Evolutionary conservation across 306 rosid species (phyloP).

Genomic region (Trifolium repens): DNA sequence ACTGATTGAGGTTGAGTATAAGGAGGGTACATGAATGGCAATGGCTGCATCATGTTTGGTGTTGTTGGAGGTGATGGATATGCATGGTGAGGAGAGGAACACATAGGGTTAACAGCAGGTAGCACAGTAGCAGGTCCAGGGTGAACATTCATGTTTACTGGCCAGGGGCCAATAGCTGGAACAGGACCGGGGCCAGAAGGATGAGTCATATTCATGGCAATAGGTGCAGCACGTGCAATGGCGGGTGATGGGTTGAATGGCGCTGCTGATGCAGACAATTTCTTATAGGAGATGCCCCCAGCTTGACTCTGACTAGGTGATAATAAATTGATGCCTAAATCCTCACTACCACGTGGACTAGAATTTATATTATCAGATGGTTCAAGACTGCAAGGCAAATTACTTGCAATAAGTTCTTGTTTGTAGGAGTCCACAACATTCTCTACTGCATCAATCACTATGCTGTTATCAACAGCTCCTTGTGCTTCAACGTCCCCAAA

Average conservation of each 20-base stretch:
- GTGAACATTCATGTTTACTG: constrained; percentile 86
- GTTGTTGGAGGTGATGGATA: constrained; percentile 93
- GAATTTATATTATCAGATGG: constrained; percentile 50
- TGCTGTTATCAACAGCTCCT: constrained; percentile 50
- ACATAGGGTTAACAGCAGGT: constrained; percentile 57
- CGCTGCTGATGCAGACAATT: constrained; percentile 94
- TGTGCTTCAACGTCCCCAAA: constrained; percentile 49
- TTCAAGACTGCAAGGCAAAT: constrained; percentile 56
- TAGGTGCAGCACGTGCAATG: constrained; percentile 70
- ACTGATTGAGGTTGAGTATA: constrained; percentile 81
- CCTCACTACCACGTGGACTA: constrained; percentile 57
- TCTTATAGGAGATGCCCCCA: constrained; percentile 60
- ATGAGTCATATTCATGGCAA: constrained; percentile 70
- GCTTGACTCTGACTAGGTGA: constrained; percentile 52
- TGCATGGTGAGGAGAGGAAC: constrained; percentile 90
- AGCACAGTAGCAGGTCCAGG: constrained; percentile 57
- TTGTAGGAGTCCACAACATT: constrained; percentile 50
- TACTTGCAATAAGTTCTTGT: constrained; percentile 51
- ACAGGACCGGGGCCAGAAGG: constrained; percentile 68
- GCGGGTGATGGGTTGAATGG: constrained; percentile 90
- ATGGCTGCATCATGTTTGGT: constrained; percentile 88
- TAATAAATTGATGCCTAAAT: constrained; percentile 51
- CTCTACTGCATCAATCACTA: constrained; percentile 43
- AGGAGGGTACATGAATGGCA: constrained; percentile 85
- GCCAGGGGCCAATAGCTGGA: constrained; percentile 81